A percentile compares a stretch with the other conserved stretches of the same genome.
Evolutionary conservation across 331 rosid genomes (phyloP).

Genomic region (Arachis monticola): DNA sequence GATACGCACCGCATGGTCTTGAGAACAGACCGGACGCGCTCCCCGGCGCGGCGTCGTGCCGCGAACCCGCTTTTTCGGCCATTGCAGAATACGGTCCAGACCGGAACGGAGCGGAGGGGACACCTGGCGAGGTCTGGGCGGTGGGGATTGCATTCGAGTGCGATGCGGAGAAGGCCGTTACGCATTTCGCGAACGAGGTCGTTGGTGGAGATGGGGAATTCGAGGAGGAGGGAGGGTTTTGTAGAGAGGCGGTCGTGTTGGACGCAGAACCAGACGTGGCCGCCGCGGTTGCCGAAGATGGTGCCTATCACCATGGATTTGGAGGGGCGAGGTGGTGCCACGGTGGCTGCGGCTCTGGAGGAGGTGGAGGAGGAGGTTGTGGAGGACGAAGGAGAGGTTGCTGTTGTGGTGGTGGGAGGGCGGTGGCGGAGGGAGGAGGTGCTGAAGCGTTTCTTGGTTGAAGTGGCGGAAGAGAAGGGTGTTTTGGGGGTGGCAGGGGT

Average conservation of each 20-base stretch:
- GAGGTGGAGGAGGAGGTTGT: slow-evolving; percentile 44
- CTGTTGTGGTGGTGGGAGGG: slow-evolving; percentile 41
- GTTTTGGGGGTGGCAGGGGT: not conserved
- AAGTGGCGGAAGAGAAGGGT: not conserved
- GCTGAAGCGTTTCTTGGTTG: slow-evolving; percentile 61
- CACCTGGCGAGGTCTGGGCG: slow-evolving; percentile 46
- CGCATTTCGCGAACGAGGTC: slow-evolving; percentile 87
- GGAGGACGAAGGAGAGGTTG: slow-evolving; percentile 58
- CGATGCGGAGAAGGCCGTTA: slow-evolving; percentile 80
- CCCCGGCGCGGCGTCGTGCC: slow-evolving; percentile 57
- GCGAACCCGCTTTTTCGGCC: slow-evolving; percentile 76
- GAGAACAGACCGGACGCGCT: slow-evolving; percentile 57
- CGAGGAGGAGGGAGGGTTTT: slow-evolving; percentile 74
- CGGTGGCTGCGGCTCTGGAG: not conserved
- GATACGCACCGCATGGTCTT: slow-evolving; percentile 76
- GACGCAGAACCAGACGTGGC: slow-evolving; percentile 87
- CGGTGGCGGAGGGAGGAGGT: slow-evolving; percentile 58
- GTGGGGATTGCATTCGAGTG: slow-evolving; percentile 60
- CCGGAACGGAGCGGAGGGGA: slow-evolving; percentile 72
- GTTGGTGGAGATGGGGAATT: slow-evolving; percentile 71
- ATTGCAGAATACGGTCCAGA: slow-evolving; percentile 75
- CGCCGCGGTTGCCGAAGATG: slow-evolving; percentile 85
- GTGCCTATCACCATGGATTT: slow-evolving; percentile 88
- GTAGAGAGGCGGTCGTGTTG: slow-evolving; percentile 67
- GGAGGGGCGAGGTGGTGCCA: slow-evolving; percentile 62